Percentiles rank a stretch among this genome's conserved stretches.
Evolutionary conservation across 768 basidiomycete genomes (phyloP).

Genomic region (Amyloporia xantha): DNA sequence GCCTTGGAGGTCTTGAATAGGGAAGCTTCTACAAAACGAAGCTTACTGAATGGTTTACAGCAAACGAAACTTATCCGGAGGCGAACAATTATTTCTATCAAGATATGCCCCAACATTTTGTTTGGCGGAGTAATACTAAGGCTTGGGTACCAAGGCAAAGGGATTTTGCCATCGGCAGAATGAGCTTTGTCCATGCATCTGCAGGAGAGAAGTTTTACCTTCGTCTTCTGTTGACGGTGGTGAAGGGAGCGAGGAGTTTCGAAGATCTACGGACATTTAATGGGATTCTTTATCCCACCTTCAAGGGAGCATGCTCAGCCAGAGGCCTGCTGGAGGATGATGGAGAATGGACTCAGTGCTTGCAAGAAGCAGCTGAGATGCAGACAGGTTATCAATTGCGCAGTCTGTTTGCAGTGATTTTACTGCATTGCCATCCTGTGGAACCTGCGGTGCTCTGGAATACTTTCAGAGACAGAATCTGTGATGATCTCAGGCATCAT

Average conservation of each 20-base stretch:
- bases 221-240: constrained; percentile 31
- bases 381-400: constrained; percentile 31
- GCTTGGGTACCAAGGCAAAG: constrained; percentile 26
- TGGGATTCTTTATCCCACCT: constrained; percentile 23
- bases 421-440: constrained; percentile 24
- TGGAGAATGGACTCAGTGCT: constrained; percentile 33
- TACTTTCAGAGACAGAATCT: constrained; percentile 28
- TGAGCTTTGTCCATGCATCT: constrained; percentile 33
- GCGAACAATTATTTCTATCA: constrained; percentile 26
- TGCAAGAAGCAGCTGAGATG: constrained; percentile 34
- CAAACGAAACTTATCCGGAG: constrained; percentile 9
- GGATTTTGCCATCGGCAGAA: constrained; percentile 32
- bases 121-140: constrained; percentile 17
- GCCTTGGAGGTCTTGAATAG: constrained; percentile 9
- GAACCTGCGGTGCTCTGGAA: constrained; percentile 34
- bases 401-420: constrained; percentile 34
- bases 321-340: constrained; percentile 37
- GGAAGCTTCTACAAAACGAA: constrained; percentile 17
- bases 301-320: constrained; percentile 35
- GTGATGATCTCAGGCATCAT: constrained; percentile 31
- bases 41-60: constrained; percentile 26
- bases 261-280: constrained; percentile 22
- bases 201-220: constrained; percentile 37
- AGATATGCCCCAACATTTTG: constrained; percentile 32
- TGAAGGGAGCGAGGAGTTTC: constrained; percentile 29